These are phyloP conservation scores for Benincasa hispida DNA, from an alignment of 306 rosid species.

Conservation along the genomic window DNA sequence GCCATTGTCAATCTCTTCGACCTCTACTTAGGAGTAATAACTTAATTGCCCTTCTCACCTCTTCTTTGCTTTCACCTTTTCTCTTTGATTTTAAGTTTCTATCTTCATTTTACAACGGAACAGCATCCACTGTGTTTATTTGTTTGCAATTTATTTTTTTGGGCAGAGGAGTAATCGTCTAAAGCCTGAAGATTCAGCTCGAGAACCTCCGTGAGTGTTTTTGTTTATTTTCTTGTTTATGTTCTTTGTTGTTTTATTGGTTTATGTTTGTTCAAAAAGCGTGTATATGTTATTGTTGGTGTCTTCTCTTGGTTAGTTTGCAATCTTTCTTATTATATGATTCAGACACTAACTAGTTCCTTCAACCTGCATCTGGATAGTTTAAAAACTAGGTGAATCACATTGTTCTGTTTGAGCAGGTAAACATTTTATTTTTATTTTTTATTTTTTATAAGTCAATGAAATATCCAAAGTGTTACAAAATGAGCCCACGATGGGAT, in stretches of 20 bases:
- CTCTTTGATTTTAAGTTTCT: background rate
- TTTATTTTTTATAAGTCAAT: too few relatives aligned
- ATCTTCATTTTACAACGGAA: background rate
- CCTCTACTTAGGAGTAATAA: slow-evolving; percentile 72
- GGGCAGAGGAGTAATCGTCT: slow-evolving; percentile 49
- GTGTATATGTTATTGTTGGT: background rate
- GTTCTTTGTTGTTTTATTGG: background rate
- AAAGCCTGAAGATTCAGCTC: slow-evolving; percentile 45
- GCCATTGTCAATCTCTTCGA: slow-evolving; percentile 77
- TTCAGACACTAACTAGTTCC: background rate
- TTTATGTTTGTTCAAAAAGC: background rate
- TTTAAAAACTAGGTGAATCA: background rate
- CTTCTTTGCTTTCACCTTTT: background rate
- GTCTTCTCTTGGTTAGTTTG: background rate
- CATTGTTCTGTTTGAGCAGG: background rate
- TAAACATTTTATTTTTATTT: too few relatives aligned
- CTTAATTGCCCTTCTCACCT: background rate
- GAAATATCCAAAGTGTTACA: too few relatives aligned
- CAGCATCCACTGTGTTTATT: background rate
- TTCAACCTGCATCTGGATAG: background rate
- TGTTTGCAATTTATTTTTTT: background rate
- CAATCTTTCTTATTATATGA: background rate
- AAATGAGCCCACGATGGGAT: too few relatives aligned
- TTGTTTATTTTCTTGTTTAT: background rate
- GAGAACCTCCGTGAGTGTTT: slow-evolving; percentile 61